Evolutionary conservation across 495 filamentous ascomycete species (phyloP), one percentile per base, ranked within the genome.

Genomic region (Pseudomonodictys pantanalensis): DNA sequence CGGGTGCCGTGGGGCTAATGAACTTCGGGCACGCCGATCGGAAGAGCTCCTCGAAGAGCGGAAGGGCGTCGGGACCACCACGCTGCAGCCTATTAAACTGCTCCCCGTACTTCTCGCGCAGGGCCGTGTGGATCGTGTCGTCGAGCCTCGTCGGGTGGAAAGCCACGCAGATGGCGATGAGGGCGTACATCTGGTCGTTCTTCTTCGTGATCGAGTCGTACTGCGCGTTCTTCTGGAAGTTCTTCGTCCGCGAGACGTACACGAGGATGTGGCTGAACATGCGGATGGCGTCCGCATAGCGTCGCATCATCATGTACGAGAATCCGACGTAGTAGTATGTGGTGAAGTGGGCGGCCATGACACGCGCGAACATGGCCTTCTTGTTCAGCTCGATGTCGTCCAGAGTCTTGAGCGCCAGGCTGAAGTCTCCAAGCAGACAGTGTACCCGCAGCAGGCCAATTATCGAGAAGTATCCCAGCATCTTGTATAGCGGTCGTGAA

Each of bases 281-380:
- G 80, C 92, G 90, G 77, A 97, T 96, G 73, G 93, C 93, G 72
- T 98, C 93, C 76, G 89, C 90, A 71, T 98, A 98, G 71, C 93
- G 89, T 74, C 92, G 91, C 89, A 97, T 92, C 93, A 98, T 98
- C 93, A 98, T 97, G 84, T 98, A 98, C 66, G 90, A 95, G 85
- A 98, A 97, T 54, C 93, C 93, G 64, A 97, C 92, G 73, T 97
- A 98, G 85, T 98, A 98, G 83, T 98, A 98, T 58, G 93, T 98
- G 48, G 92, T 97, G 80, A 98, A 97, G 78, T 98, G 95, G 52
- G 93, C 93, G 48, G 93, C 95, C 93, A 97, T 97, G 69, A 97
- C 95, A 49, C 95, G 89, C 61, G 93, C 93, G 74, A 98, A 98
- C 89, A 97, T 97, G 64, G 95, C 92, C 80, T 97, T 97, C 84